phyloP scores from a whole-genome alignment of 768 basidiomycete genomes.

The Suillus variegatus region DNA sequence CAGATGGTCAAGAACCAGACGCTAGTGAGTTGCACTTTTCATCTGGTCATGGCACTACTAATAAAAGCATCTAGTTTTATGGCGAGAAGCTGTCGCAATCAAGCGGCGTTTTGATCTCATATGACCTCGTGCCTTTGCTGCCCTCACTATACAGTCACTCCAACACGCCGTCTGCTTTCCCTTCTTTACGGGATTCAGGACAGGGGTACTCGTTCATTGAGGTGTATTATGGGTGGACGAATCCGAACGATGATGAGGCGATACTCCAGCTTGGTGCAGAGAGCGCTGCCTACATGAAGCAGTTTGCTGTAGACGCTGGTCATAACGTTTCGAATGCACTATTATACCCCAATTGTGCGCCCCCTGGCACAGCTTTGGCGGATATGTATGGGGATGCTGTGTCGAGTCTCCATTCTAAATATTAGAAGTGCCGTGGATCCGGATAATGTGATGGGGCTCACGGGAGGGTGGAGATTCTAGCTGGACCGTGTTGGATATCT shows the following conservation, averaged over 20 bases:
- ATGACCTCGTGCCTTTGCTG: conserved; percentile 51
- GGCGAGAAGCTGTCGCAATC: conserved; percentile 7
- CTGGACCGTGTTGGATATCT: not conserved
- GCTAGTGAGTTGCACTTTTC: not conserved
- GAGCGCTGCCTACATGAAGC: conserved; percentile 41
- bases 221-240: conserved; percentile 48
- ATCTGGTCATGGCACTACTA: not conserved
- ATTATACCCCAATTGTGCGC: conserved; percentile 64
- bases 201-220: conserved; percentile 43
- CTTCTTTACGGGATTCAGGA: conserved; percentile 37
- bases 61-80: conserved; percentile 10
- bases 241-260: conserved; percentile 34
- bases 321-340: conserved; percentile 40
- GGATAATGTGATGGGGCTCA: conserved; percentile 59
- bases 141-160: conserved; percentile 41
- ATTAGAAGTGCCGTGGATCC: conserved; percentile 57
- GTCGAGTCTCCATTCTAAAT: conserved; percentile 32
- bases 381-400: conserved; percentile 56
- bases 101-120: conserved; percentile 13
- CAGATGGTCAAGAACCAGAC: conserved; percentile 2
- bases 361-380: conserved; percentile 50
- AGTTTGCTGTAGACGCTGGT: conserved; percentile 39
- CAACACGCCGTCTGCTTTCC: conserved; percentile 46
- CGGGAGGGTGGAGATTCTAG: conserved; percentile 64
- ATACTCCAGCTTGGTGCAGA: conserved; percentile 43